These are phyloP conservation scores for Alternaria infectoria DNA, from an alignment of 2,329 filamentous ascomycete genomes.

Conservation along the genomic window DNA sequence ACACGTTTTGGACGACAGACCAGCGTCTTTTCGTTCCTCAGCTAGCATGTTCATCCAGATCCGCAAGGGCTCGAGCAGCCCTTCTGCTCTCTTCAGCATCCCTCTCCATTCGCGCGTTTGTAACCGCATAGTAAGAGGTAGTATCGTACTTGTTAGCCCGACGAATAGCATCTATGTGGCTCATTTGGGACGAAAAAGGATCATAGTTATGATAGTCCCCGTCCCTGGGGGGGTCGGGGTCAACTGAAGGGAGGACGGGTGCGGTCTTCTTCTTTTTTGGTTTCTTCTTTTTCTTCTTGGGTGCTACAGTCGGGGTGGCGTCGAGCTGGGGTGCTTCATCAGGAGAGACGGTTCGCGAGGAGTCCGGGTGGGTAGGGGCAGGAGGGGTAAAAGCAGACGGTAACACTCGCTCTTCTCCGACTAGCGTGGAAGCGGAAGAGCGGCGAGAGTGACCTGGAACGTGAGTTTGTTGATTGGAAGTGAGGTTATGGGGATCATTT, in stretches of 20 bases:
- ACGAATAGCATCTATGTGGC: slow-evolving; percentile 19
- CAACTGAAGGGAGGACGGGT: background rate
- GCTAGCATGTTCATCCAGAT: background rate
- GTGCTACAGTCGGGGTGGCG: background rate
- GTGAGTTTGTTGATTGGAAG: slow-evolving; percentile 5
- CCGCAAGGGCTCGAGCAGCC: background rate
- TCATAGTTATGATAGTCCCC: background rate
- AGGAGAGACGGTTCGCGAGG: background rate
- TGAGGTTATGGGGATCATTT: background rate
- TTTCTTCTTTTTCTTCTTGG: slow-evolving; percentile 31
- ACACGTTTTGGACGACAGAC: background rate
- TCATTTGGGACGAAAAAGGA: slow-evolving; percentile 16
- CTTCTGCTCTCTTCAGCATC: background rate
- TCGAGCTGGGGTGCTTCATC: background rate
- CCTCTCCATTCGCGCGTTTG: slow-evolving; percentile 5
- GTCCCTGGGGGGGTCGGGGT: background rate
- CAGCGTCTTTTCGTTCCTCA: background rate
- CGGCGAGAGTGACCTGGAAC: background rate
- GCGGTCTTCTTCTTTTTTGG: slow-evolving; percentile 49
- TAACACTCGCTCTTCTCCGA: slow-evolving; percentile 1
- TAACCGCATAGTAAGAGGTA: slow-evolving; percentile 8
- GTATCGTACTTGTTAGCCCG: slow-evolving; percentile 2
- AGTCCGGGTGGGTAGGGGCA: background rate
- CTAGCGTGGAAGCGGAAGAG: slow-evolving; percentile 11
- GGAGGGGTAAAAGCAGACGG: background rate